Base-by-base conservation (phyloP, 805 yeast genomes). In the Hanseniaspora vineae region DNA sequence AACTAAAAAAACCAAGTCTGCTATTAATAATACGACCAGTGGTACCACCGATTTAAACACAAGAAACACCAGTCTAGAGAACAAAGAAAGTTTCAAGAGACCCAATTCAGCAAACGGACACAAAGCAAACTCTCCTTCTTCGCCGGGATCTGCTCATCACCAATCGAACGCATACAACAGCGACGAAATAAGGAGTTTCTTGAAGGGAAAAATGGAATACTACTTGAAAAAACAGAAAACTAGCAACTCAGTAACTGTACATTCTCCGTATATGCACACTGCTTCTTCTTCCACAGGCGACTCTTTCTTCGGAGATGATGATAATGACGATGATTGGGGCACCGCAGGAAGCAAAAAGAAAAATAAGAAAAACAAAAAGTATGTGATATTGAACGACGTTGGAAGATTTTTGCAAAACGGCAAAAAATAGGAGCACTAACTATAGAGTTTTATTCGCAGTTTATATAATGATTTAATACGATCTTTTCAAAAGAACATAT, bases 341-440 rank as follows among this genome's bases (percentile, higher is more conserved):
- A 54, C 62, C 18, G 61, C 60, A n/a, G 49, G 56, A 15, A 54
- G 47, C 19, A 52, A 48, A 40, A 54, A 46, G 48, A 49, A 52
- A 48, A 59, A 54, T 44, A 39, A 18, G 17, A 39, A 39, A 39
- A 55, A 58, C 45, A 61, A 58, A 49, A 61, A 61, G 45, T 61
- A 57, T 46, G 58, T 56, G 8, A 54, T 58, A 42, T 48, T 62
- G 42, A 51, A 48, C 31, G 62, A 60, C 10, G 50, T 62, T 18
- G 60, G 59, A 37, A 58, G 56, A 45, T 53, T 49, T 33, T 50
- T 61, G 42, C 37, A 33, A n/a, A 55, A 40, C 46, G 49, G 31
- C 55, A 51, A 47, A 18, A 39, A 9, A 18, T 43, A 40, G 31
- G 29, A 8, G 29, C 29, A 23, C 4, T 23, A 4, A 5, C 6